phyloP scores from a whole-genome alignment of 805 yeast species.

The Lachancea sp. region DNA sequence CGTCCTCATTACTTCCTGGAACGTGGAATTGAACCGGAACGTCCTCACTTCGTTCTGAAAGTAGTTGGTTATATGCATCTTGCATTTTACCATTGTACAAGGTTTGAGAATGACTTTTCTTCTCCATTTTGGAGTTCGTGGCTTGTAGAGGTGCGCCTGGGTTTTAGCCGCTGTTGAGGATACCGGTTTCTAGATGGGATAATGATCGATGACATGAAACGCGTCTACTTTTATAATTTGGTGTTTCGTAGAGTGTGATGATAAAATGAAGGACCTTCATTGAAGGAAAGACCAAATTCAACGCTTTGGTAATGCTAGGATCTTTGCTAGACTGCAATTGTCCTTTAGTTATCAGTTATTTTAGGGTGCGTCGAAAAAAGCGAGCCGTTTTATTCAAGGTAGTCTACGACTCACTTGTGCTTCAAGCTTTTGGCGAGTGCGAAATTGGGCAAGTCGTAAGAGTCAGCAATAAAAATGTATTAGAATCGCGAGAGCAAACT shows the following conservation, averaged over 20 bases:
- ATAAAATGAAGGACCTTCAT: neutral
- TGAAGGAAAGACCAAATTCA: too few species aligned
- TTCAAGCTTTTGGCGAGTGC: too few species aligned
- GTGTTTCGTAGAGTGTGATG: neutral
- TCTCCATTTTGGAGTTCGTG: neutral
- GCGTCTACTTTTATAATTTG: neutral
- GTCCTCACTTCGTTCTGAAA: constrained; percentile 2
- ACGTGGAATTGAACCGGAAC: neutral
- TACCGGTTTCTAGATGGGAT: neutral
- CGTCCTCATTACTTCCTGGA: neutral
- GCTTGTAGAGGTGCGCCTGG: neutral
- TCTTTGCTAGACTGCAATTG: too few species aligned
- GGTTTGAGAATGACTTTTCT: neutral
- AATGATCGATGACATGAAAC: neutral
- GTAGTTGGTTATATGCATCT: constrained; percentile 6
- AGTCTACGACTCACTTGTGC: too few species aligned
- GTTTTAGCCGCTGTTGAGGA: neutral
- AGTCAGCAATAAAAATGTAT: too few species aligned
- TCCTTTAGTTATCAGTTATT: too few species aligned
- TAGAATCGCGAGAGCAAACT: too few species aligned
- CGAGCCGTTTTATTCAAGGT: too few species aligned
- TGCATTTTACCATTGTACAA: constrained; percentile 3
- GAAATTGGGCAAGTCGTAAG: too few species aligned
- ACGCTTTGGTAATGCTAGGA: too few species aligned
- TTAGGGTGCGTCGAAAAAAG: too few species aligned